Percentiles rank a stretch among this genome's conserved stretches.
Evolutionary conservation across 179 eudicot species (phyloP).

Genomic region (Carnegiea gigantea): DNA sequence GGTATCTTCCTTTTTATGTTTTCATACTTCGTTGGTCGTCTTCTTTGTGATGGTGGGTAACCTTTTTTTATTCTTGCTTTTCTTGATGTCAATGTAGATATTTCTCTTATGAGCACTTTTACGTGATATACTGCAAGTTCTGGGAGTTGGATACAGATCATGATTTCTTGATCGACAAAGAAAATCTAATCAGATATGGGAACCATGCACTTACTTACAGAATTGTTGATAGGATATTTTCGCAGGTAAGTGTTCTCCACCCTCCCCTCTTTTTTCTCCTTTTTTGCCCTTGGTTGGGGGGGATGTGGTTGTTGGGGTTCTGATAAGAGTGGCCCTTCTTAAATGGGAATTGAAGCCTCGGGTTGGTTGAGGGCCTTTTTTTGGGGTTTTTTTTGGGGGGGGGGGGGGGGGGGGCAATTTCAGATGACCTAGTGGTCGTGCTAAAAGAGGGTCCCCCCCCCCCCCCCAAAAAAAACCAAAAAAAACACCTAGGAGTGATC

Average conservation of each 20-base stretch:
- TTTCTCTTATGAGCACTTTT: constrained; percentile 98
- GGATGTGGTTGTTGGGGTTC: no score
- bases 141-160: constrained; percentile 99
- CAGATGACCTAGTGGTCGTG: background rate
- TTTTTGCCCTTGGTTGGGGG: no score
- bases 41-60: background rate
- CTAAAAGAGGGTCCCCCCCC: no score
- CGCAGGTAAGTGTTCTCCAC: constrained; percentile 54
- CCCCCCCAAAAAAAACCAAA: background rate
- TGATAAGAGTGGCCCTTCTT: no score
- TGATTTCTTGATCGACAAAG: constrained; percentile 93
- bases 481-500: background rate
- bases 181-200: constrained; percentile 94
- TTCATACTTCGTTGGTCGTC: background rate
- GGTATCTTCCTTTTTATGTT: background rate
- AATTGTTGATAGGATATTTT: constrained; percentile 94
- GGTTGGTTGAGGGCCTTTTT: no score
- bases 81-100: constrained; percentile 45
- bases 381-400: background rate
- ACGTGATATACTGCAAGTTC: constrained; percentile 96
- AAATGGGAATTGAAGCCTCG: no score
- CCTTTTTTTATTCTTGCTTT: background rate
- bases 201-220: constrained; percentile 98
- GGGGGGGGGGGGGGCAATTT: background rate
- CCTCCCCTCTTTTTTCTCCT: background rate